Evolutionary conservation across 495 filamentous ascomycete species (phyloP).

Genomic region (Neurospora hispaniola): DNA sequence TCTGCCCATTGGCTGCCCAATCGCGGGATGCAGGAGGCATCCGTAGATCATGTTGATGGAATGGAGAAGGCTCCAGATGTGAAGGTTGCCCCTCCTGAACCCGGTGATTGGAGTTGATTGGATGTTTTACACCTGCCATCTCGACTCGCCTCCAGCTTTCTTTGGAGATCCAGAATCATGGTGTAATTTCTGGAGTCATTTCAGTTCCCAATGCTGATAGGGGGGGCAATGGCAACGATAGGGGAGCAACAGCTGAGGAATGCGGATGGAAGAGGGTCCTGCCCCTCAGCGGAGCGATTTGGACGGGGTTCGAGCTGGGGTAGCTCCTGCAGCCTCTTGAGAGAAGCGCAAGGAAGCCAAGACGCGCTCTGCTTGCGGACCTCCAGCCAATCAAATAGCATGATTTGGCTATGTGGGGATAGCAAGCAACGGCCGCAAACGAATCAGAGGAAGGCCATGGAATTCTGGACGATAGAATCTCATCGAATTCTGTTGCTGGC

Average conservation of each 20-base stretch:
- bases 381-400: conserved; percentile 16
- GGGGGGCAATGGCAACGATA: background rate
- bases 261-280: background rate
- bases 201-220: background rate
- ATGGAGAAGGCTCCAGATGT: background rate
- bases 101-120: background rate
- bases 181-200: background rate
- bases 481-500: conserved; percentile 23
- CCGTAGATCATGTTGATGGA: background rate
- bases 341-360: conserved; percentile 2
- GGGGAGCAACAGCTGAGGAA: background rate
- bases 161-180: background rate
- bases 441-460: conserved; percentile 23
- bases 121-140: background rate
- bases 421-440: conserved; percentile 8
- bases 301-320: background rate
- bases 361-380: conserved; percentile 14
- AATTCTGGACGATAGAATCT: conserved; percentile 29
- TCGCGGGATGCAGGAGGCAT: background rate
- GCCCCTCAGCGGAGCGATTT: background rate
- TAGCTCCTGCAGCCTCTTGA: conserved; percentile 15
- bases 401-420: conserved; percentile 18
- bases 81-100: background rate
- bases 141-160: background rate
- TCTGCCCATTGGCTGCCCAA: background rate